Percentiles rank a stretch among this genome's conserved stretches.
phyloP scores from a whole-genome alignment of 495 filamentous ascomycete species.

The Penicillium mononematosum region DNA sequence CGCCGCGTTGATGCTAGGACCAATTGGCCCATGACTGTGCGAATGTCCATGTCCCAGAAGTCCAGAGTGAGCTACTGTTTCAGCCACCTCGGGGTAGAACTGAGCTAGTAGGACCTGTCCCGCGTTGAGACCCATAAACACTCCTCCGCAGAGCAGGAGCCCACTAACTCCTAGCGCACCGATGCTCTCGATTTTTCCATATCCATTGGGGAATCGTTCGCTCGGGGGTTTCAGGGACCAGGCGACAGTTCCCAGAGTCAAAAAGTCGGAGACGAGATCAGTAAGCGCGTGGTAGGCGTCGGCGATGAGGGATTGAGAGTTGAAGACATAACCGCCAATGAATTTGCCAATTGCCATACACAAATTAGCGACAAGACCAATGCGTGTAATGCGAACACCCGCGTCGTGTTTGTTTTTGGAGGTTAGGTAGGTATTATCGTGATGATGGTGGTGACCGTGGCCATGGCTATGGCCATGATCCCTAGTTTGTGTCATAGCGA shows the following conservation, averaged over 20 bases:
- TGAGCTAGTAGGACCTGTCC: conserved; percentile 72
- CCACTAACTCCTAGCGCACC: conserved; percentile 90
- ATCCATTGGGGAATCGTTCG: conserved; percentile 79
- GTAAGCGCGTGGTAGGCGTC: conserved; percentile 94
- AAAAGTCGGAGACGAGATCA: conserved; percentile 89
- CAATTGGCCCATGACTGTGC: conserved; percentile 60
- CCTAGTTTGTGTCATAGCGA: conserved; percentile 43
- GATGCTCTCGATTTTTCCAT: conserved; percentile 95
- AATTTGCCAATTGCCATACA: conserved; percentile 93
- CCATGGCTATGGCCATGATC: conserved; percentile 34
- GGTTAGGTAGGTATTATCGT: conserved; percentile 85
- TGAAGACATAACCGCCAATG: conserved; percentile 86
- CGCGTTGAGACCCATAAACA: conserved; percentile 85
- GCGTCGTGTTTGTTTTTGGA: conserved; percentile 89
- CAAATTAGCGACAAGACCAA: conserved; percentile 88
- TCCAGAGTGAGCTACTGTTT: conserved; percentile 58
- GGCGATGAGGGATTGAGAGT: conserved; percentile 89
- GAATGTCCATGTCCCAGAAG: conserved; percentile 55
- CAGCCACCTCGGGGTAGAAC: conserved; percentile 71
- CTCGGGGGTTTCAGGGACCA: conserved; percentile 85
- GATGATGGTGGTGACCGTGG: conserved; percentile 61
- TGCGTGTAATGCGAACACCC: conserved; percentile 89
- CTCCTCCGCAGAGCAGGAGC: conserved; percentile 79
- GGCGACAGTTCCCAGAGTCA: conserved; percentile 89
- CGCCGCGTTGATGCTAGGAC: conserved; percentile 85